Base-by-base conservation (phyloP, 768 basidiomycete species). In the Termitomyces heimii region DNA sequence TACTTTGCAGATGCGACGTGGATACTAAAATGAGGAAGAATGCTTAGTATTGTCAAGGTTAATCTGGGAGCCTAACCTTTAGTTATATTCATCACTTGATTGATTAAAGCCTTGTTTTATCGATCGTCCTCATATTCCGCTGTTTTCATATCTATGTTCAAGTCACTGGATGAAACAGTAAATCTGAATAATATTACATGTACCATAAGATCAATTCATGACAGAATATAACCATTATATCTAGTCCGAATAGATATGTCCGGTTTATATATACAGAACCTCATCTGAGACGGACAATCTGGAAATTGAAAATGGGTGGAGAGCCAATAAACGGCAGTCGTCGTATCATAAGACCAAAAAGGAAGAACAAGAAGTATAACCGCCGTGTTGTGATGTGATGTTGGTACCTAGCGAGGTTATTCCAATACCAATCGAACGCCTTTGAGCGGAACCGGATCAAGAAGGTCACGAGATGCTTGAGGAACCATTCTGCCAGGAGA, bases 231-330 rank as follows among this genome's bases (percentile, higher is more conserved):
- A 48, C 20, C 47, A 13, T 10, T 24, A 24, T 50, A 35, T 35
- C 9, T 26, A 37, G 12, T 24, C 22, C 18, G 14, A 5, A 24
- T 20, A 16, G 5, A 50, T 22, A 35, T 16, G 46, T 31, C 45
- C 26, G 26, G 18, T 46, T 29, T 2, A 46, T 29, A 44, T 50
- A 51, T 26, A 24, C 2, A 26, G 5, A 5, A 18, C 4, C 44
- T 62, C 52, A 62, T 57, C 58, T 39, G 18, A 62, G 31, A 16
- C 61, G 60, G 26, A 66, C 51, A 37, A 66, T 51, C 48, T 66
- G 66, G 31, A 66, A 56, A 54, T 66, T 66, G 35, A 66, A 40
- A n/a, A 66, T 60, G 6, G 66, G 66, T 18, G 62, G 66, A 9
- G 66, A 65, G 22, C 64, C 66, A 2, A 66, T 35, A 44, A 66